Conservation (phyloP, 768 basidiomycete genomes). For the Termitomyces sp. region DNA sequence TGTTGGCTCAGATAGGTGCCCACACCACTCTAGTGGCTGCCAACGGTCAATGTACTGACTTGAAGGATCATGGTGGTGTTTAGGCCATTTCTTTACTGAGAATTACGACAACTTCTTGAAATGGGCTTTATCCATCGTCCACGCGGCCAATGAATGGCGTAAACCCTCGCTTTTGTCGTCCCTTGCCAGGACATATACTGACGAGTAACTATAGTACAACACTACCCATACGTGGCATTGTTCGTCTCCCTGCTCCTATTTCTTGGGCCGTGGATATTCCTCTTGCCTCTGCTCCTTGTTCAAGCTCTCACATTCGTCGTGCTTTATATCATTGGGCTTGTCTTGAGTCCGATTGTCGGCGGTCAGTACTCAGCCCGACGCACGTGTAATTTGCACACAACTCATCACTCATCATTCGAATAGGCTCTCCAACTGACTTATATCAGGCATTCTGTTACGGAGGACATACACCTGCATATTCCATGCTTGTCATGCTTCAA, state of each 20-base stretch:
- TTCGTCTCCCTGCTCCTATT: slow-evolving; percentile 14
- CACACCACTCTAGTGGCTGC: background rate
- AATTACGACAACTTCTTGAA: background rate
- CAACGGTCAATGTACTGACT: background rate
- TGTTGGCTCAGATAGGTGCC: background rate
- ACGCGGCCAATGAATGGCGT: slow-evolving; percentile 3
- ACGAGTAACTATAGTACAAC: slow-evolving; percentile 8
- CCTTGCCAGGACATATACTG: background rate
- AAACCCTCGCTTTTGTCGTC: background rate
- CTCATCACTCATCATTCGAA: background rate
- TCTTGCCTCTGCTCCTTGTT: slow-evolving; percentile 18
- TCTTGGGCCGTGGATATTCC: slow-evolving; percentile 20
- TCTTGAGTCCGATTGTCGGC: slow-evolving; percentile 14
- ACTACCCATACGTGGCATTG: slow-evolving; percentile 12
- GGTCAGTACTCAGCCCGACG: slow-evolving; percentile 13
- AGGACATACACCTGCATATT: slow-evolving; percentile 18
- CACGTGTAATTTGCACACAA: background rate
- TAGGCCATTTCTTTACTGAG: background rate
- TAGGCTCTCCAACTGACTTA: slow-evolving; percentile 21
- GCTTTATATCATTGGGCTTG: slow-evolving; percentile 15
- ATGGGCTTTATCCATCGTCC: background rate
- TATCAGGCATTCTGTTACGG: slow-evolving; percentile 21
- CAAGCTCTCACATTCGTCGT: slow-evolving; percentile 14
- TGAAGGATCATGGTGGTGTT: background rate
- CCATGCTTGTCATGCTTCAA: slow-evolving; percentile 19